phyloP scores from a whole-genome alignment of 78 protist species.

The Polysphondylium violaceum region DNA sequence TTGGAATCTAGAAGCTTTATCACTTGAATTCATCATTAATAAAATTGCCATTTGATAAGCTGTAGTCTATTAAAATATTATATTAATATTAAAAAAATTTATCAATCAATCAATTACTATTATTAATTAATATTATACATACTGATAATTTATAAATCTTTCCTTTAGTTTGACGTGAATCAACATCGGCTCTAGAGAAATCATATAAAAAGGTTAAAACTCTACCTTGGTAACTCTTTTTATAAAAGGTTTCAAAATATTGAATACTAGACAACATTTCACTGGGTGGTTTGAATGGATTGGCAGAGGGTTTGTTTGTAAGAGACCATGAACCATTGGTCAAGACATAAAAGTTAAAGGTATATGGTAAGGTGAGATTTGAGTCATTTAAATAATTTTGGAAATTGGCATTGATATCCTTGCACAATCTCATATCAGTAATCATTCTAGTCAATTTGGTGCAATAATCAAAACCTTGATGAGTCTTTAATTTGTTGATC shows the following conservation, averaged over 20 bases:
- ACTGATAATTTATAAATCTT: conserved; percentile 62
- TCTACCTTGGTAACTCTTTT: conserved; percentile 88
- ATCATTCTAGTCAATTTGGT: conserved; percentile 91
- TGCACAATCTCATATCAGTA: conserved; percentile 90
- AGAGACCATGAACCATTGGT: conserved; percentile 95
- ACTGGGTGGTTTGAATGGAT: conserved; percentile 76
- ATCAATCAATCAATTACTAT: not conserved
- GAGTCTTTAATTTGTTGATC: conserved; percentile 80
- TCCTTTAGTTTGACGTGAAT: conserved; percentile 75
- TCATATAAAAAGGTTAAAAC: conserved; percentile 85
- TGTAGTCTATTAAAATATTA: conserved; percentile 39
- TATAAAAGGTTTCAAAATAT: conserved; percentile 87
- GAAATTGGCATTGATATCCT: conserved; percentile 79
- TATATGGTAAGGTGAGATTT: conserved; percentile 49
- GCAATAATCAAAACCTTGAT: conserved; percentile 77
- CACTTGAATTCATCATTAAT: conserved; percentile 84
- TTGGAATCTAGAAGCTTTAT: conserved; percentile 53
- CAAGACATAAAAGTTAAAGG: conserved; percentile 89
- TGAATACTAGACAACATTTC: conserved; percentile 68
- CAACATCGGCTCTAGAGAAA: conserved; percentile 92
- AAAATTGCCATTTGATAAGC: conserved; percentile 92
- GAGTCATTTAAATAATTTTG: conserved; percentile 57
- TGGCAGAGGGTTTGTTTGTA: conserved; percentile 6
- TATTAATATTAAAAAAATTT: not conserved
- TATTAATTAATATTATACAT: conserved; percentile 1